phyloP scores from a whole-genome alignment of 2,329 filamentous ascomycete species.

The Phyllosticta citrichinensis region DNA sequence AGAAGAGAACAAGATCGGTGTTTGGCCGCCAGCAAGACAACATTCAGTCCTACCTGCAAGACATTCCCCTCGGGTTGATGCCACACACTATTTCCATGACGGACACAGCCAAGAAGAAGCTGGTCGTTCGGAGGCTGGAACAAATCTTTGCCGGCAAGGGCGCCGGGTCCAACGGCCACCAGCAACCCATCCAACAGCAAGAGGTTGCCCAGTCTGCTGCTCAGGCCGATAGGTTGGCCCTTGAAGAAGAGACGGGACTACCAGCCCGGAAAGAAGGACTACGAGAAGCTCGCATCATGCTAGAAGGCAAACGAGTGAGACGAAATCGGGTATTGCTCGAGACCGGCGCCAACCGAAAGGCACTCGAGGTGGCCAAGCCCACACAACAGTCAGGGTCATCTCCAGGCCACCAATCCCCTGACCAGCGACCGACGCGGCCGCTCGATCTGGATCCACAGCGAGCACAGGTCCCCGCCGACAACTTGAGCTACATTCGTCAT shows the following conservation, averaged over 20 bases:
- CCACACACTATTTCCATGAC: constrained; percentile 51
- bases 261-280: constrained; percentile 28
- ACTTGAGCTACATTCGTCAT: constrained; percentile 70
- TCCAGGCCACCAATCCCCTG: constrained; percentile 32
- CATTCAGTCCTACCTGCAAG: constrained; percentile 59
- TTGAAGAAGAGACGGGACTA: constrained; percentile 30
- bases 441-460: constrained; percentile 69
- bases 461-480: constrained; percentile 64
- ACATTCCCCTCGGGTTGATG: constrained; percentile 61
- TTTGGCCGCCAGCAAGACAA: constrained; percentile 32
- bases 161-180: constrained; percentile 32
- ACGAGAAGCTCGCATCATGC: constrained; percentile 39
- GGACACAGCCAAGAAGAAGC: constrained; percentile 64
- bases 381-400: background rate
- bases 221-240: constrained; percentile 31
- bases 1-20: background rate
- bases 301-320: constrained; percentile 8
- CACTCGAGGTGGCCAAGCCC: background rate
- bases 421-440: constrained; percentile 69
- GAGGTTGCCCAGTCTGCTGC: constrained; percentile 48
- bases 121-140: constrained; percentile 67
- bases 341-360: background rate
- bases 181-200: constrained; percentile 45
- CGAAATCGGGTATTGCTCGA: background rate
- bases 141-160: constrained; percentile 70